These are phyloP conservation scores for Ceratocystis cacaofunesta DNA, from an alignment of 2,329 filamentous ascomycete species.

Conservation along the genomic window DNA sequence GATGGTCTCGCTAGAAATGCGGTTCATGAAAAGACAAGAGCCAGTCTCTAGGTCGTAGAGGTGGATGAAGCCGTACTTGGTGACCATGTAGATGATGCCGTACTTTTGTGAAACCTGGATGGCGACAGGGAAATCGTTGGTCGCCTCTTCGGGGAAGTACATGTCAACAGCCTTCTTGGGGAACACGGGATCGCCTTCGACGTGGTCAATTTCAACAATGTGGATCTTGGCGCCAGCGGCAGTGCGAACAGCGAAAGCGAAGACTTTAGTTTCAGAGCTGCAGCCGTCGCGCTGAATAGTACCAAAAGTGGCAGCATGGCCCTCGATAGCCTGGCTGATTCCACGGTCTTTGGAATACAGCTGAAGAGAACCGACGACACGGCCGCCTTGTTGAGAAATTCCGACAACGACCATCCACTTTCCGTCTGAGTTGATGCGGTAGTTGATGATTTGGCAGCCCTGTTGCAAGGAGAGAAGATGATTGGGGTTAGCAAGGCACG, in stretches of 20 bases:
- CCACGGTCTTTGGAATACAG: slow-evolving; percentile 91
- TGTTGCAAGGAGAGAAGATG: slow-evolving; percentile 24
- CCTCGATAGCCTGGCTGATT: slow-evolving; percentile 96
- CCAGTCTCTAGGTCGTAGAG: slow-evolving; percentile 95
- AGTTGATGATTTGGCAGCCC: slow-evolving; percentile 99
- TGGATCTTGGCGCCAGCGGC: slow-evolving; percentile 76
- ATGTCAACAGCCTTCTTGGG: slow-evolving; percentile 94
- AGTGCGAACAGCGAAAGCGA: slow-evolving; percentile 88
- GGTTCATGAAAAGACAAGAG: slow-evolving; percentile 97
- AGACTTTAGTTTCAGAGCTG: slow-evolving; percentile 81
- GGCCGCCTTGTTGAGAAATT: slow-evolving; percentile 83
- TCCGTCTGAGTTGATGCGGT: slow-evolving; percentile 84
- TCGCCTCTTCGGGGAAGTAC: slow-evolving; percentile 90
- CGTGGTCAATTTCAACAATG: slow-evolving; percentile 92
- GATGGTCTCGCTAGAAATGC: slow-evolving; percentile 97
- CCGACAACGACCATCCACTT: slow-evolving; percentile 98
- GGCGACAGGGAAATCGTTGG: slow-evolving; percentile 93
- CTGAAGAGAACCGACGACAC: slow-evolving; percentile 92
- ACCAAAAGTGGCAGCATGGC: slow-evolving; percentile 89
- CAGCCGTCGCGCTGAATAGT: slow-evolving; percentile 79
- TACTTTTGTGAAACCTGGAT: slow-evolving; percentile 97
- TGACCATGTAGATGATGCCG: slow-evolving; percentile 91
- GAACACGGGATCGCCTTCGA: slow-evolving; percentile 75
- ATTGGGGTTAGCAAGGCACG: not conserved
- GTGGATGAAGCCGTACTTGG: slow-evolving; percentile 98